These are phyloP conservation scores for Neurospora sp. DNA, from an alignment of 495 filamentous ascomycete species.

Conservation along the genomic window DNA sequence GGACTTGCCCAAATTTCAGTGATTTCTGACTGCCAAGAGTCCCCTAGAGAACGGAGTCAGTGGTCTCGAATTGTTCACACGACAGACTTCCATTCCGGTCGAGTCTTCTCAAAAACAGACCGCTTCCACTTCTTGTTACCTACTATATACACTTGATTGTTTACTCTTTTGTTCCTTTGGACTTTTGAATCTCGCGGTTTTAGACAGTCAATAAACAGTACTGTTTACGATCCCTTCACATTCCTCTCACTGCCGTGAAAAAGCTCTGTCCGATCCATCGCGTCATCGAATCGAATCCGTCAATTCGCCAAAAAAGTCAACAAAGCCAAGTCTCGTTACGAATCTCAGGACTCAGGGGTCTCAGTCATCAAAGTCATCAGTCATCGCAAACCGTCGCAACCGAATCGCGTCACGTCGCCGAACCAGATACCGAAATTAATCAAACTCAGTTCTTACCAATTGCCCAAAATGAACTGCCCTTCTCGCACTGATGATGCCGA, in stretches of 20 bases:
- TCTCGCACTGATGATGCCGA: conserved; percentile 50
- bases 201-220: background rate
- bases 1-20: background rate
- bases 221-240: background rate
- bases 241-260: background rate
- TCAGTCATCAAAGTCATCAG: background rate
- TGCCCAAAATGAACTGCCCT: conserved; percentile 49
- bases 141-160: background rate
- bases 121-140: background rate
- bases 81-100: background rate
- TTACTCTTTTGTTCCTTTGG: background rate
- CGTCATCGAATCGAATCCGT: background rate
- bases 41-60: background rate
- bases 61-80: background rate
- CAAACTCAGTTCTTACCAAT: background rate
- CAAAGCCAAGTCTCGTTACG: background rate
- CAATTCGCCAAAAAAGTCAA: background rate
- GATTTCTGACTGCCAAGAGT: background rate
- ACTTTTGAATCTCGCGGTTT: background rate
- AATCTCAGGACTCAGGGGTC: background rate
- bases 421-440: background rate
- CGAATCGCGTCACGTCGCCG: background rate
- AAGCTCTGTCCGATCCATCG: background rate
- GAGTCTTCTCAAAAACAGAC: background rate
- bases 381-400: background rate